Evolutionary conservation across 257 asterid genomes (phyloP).

Genomic region (Lantana camara): DNA sequence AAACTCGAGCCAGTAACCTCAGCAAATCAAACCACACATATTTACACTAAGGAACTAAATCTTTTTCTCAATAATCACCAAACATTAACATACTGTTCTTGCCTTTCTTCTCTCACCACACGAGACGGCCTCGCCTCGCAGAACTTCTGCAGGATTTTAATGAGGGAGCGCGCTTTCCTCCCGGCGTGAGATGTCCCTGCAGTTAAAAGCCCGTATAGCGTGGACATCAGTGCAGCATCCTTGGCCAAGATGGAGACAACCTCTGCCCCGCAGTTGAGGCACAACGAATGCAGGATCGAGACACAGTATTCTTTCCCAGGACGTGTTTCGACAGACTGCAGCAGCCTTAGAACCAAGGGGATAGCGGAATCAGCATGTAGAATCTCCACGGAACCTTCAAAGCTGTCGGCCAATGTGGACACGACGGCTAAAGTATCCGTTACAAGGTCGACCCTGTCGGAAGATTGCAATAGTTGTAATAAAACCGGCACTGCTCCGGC

Average conservation of each 20-base stretch:
- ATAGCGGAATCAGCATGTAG: conserved; percentile 36
- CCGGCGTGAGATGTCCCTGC: conserved; percentile 66
- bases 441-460: conserved; percentile 47
- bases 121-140: conserved; percentile 47
- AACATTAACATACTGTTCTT: conserved; percentile 44
- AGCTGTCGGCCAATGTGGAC: conserved; percentile 49
- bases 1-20: conserved; percentile 39
- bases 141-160: conserved; percentile 59
- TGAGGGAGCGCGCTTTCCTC: conserved; percentile 55
- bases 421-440: conserved; percentile 64
- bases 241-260: conserved; percentile 46
- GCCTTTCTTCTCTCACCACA: conserved; percentile 39
- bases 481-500: conserved; percentile 46
- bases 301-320: conserved; percentile 67
- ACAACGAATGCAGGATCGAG: conserved; percentile 53
- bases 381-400: conserved; percentile 51
- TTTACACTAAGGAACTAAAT: conserved; percentile 10
- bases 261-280: conserved; percentile 61
- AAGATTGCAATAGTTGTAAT: conserved; percentile 40
- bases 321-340: conserved; percentile 39
- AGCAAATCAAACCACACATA: not conserved
- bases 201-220: conserved; percentile 50
- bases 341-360: conserved; percentile 23
- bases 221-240: conserved; percentile 52
- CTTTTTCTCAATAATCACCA: conserved; percentile 29